Evolutionary conservation across 768 basidiomycete species (phyloP).

Genomic region (Crucibulum laeve): DNA sequence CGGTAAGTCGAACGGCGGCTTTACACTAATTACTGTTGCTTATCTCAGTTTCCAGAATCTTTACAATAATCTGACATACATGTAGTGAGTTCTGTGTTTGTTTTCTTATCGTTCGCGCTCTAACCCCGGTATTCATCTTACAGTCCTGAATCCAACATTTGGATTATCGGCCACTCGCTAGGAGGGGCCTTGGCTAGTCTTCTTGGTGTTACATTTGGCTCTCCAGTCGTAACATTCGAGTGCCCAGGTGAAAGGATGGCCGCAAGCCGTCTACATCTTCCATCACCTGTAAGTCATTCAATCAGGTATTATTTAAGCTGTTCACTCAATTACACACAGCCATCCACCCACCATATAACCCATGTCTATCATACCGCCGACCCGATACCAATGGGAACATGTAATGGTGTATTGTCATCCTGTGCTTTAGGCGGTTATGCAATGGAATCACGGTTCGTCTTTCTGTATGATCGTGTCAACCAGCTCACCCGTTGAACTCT

Average conservation of each 20-base stretch:
- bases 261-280: constrained; percentile 76
- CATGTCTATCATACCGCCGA: constrained; percentile 95
- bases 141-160: constrained; percentile 79
- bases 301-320: neutral
- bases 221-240: constrained; percentile 85
- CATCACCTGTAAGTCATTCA: constrained; percentile 60
- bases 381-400: constrained; percentile 88
- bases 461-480: neutral
- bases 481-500: neutral
- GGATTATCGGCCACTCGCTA: constrained; percentile 78
- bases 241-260: constrained; percentile 85
- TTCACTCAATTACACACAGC: constrained; percentile 31
- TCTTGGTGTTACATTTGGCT: constrained; percentile 84
- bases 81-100: constrained; percentile 51
- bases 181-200: constrained; percentile 76
- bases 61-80: constrained; percentile 89
- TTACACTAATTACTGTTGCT: neutral
- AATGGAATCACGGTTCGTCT: constrained; percentile 64
- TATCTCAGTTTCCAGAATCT: constrained; percentile 55
- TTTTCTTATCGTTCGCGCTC: neutral
- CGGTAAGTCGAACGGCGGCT: constrained; percentile 42
- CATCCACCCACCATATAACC: constrained; percentile 73
- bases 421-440: constrained; percentile 91
- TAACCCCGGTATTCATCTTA: neutral
- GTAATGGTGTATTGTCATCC: constrained; percentile 74